Evolutionary conservation across 768 basidiomycete species (phyloP).

Genomic region (Tulasnella sp.): DNA sequence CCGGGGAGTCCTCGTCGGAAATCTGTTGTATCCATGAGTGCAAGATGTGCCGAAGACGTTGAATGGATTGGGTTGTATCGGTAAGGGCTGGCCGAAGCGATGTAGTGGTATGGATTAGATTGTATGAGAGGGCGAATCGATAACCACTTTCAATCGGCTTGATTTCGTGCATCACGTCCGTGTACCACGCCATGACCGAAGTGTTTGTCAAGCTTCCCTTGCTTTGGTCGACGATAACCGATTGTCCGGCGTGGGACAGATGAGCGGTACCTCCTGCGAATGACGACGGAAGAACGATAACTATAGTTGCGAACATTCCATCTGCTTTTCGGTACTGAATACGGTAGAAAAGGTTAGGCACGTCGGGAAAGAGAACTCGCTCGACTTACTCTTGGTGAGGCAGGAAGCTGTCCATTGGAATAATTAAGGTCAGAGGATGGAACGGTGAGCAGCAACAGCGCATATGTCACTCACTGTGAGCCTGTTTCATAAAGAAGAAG

Average conservation of each 20-base stretch:
- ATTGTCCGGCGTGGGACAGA: slow-evolving; percentile 35
- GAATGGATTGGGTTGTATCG: neutral
- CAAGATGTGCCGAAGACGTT: slow-evolving; percentile 32
- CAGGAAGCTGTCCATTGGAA: neutral
- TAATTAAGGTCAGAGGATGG: neutral
- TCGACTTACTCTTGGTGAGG: neutral
- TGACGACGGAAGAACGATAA: slow-evolving; percentile 41
- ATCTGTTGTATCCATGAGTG: slow-evolving; percentile 32
- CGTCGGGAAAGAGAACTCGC: neutral
- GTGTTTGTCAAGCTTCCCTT: slow-evolving; percentile 31
- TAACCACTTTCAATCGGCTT: slow-evolving; percentile 44
- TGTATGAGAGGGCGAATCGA: slow-evolving; percentile 45
- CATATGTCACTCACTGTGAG: slow-evolving; percentile 44
- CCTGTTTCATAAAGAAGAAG: slow-evolving; percentile 43
- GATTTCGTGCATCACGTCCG: slow-evolving; percentile 46
- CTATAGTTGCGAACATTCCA: slow-evolving; percentile 47
- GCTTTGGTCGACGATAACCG: slow-evolving; percentile 34
- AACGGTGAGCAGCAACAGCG: slow-evolving; percentile 18
- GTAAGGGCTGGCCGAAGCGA: neutral
- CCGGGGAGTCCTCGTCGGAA: slow-evolving; percentile 17
- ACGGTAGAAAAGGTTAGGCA: neutral
- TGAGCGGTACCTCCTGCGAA: slow-evolving; percentile 43
- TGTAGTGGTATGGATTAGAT: slow-evolving; percentile 35
- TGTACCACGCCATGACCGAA: slow-evolving; percentile 44
- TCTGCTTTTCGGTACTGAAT: slow-evolving; percentile 40